Conservation (phyloP, 2,329 filamentous ascomycete species). For the Penicillium thymicola region DNA sequence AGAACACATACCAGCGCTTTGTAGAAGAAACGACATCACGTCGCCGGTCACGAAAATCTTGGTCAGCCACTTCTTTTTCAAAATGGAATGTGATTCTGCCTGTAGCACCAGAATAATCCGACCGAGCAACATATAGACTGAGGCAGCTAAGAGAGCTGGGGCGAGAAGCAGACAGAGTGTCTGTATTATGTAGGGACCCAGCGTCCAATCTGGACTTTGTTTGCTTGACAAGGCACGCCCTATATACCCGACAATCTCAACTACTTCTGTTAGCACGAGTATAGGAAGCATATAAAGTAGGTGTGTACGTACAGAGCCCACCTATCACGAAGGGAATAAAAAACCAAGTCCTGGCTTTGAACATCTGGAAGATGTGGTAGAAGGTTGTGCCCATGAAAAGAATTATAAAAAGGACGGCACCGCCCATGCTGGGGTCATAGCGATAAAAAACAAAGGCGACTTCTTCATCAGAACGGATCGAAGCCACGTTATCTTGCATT, state of each 20-base stretch:
- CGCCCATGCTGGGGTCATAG: neutral
- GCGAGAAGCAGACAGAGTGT: conserved; percentile 9
- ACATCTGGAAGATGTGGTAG: conserved; percentile 12
- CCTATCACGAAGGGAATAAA: neutral
- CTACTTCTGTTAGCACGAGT: neutral
- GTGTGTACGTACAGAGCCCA: neutral
- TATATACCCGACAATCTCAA: neutral
- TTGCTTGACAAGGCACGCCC: neutral
- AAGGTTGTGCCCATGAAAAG: conserved; percentile 13
- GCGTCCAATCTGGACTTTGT: neutral
- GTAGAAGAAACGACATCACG: neutral
- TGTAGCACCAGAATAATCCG: neutral
- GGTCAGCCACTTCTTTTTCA: conserved; percentile 4
- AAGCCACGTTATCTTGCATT: neutral
- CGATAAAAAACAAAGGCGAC: neutral
- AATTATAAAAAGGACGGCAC: neutral
- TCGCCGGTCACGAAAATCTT: conserved; percentile 2
- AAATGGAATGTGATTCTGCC: neutral
- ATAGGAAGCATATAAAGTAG: neutral
- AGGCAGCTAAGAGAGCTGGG: conserved; percentile 7
- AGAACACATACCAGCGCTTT: neutral
- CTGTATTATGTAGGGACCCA: neutral
- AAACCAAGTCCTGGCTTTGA: neutral
- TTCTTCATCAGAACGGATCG: neutral
- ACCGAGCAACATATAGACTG: conserved; percentile 4